A percentile compares a stretch with the other conserved stretches of the same genome.
phyloP scores from a whole-genome alignment of 2,329 filamentous ascomycete genomes.

The Xylaria digitata region DNA sequence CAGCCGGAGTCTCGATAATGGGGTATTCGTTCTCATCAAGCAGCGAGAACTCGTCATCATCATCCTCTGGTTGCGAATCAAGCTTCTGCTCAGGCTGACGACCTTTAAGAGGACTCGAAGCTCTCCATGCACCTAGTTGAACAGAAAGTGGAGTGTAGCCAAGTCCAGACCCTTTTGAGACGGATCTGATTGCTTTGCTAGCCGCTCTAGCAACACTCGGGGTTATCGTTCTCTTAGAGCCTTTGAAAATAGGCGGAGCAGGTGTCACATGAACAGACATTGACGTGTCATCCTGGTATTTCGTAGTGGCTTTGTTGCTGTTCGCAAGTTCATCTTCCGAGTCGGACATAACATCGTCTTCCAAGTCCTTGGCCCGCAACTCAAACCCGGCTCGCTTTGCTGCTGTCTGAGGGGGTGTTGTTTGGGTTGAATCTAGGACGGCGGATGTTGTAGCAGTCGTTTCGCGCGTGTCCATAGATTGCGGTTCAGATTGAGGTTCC shows the following conservation, averaged over 20 bases:
- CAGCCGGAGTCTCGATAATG: constrained; percentile 52
- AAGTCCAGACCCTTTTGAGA: constrained; percentile 51
- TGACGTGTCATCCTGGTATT: constrained; percentile 44
- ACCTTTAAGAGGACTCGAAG: constrained; percentile 65
- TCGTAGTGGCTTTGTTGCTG: constrained; percentile 45
- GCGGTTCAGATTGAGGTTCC: constrained; percentile 2
- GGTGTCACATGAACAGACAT: constrained; percentile 57
- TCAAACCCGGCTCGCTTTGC: constrained; percentile 52
- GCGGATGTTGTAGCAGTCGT: constrained; percentile 28
- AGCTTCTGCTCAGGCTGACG: constrained; percentile 45
- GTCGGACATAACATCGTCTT: constrained; percentile 59
- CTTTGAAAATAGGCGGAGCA: constrained; percentile 49
- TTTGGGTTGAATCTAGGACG: constrained; percentile 36
- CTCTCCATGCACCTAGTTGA: constrained; percentile 71
- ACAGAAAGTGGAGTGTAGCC: constrained; percentile 74
- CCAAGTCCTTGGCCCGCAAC: constrained; percentile 61
- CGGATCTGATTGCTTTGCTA: constrained; percentile 49
- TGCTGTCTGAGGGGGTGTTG: constrained; percentile 48
- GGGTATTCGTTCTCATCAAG: constrained; percentile 43
- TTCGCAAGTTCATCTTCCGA: constrained; percentile 65
- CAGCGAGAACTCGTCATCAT: constrained; percentile 45
- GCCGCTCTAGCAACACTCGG: constrained; percentile 47
- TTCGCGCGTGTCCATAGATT: constrained; percentile 42
- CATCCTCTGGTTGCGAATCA: constrained; percentile 41
- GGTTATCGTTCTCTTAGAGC: constrained; percentile 41